Conservation (phyloP, 2,329 filamentous ascomycete species). For the Calonectria leucothoes region DNA sequence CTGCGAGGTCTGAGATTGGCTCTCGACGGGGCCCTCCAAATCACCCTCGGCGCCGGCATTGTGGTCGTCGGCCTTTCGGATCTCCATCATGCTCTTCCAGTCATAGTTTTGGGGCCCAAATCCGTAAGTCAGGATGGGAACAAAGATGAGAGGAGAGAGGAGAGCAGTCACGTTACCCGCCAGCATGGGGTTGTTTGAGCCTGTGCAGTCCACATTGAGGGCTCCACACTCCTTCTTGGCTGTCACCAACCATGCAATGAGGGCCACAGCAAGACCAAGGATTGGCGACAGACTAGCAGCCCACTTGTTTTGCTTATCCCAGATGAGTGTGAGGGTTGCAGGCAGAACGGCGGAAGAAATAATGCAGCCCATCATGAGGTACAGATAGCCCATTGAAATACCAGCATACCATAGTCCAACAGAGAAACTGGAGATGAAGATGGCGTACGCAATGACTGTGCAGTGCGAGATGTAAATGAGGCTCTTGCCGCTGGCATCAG, state of each 20-base stretch:
- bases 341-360: conserved; percentile 89
- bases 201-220: conserved; percentile 79
- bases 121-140: conserved; percentile 79
- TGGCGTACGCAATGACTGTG: conserved; percentile 76
- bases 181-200: conserved; percentile 87
- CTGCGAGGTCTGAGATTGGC: conserved; percentile 38
- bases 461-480: conserved; percentile 85
- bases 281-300: conserved; percentile 76
- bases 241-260: conserved; percentile 82
- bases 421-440: conserved; percentile 82
- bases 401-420: conserved; percentile 80
- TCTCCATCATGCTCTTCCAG: conserved; percentile 84
- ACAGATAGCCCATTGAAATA: conserved; percentile 89
- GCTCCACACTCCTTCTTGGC: conserved; percentile 71
- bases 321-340: conserved; percentile 82
- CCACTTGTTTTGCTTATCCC: conserved; percentile 81
- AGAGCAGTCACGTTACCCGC: conserved; percentile 88
- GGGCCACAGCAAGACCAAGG: conserved; percentile 72
- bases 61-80: conserved; percentile 82
- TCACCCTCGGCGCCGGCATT: conserved; percentile 65
- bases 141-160: conserved; percentile 79
- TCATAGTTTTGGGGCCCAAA: conserved; percentile 78
- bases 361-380: conserved; percentile 91
- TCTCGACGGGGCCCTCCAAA: conserved; percentile 15
- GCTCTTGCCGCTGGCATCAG: conserved; percentile 76